Conservation (phyloP, 371 early-diverging fungal species). For the Saksenaea oblongispora region DNA sequence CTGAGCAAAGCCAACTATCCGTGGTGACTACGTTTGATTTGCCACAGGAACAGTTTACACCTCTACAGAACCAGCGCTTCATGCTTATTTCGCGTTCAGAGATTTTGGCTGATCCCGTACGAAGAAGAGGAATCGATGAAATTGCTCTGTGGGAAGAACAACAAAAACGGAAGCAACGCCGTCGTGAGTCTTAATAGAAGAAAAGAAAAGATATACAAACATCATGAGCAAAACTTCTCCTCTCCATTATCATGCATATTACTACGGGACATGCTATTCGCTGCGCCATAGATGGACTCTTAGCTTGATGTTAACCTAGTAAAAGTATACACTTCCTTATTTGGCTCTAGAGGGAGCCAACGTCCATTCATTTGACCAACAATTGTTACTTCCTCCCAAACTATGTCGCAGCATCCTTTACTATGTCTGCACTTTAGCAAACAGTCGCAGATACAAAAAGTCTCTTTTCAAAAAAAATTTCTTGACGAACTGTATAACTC, state of each 20-base stretch:
- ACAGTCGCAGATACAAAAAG: too few species aligned
- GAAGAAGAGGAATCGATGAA: slow-evolving; percentile 47
- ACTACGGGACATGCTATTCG: background rate
- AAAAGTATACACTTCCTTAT: too few species aligned
- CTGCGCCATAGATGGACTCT: too few species aligned
- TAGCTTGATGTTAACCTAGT: too few species aligned
- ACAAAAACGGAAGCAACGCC: slow-evolving; percentile 14
- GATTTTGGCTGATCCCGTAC: slow-evolving; percentile 37
- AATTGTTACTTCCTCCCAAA: too few species aligned
- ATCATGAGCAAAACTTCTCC: background rate
- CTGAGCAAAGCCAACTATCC: background rate
- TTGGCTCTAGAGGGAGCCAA: too few species aligned
- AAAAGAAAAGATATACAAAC: background rate
- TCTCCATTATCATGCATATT: background rate
- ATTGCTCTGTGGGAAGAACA: slow-evolving; percentile 41
- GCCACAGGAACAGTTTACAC: background rate
- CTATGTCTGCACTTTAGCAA: too few species aligned
- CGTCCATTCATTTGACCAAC: too few species aligned
- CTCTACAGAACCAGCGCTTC: slow-evolving; percentile 9
- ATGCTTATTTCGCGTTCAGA: slow-evolving; percentile 38
- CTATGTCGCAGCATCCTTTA: too few species aligned
- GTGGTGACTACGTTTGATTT: background rate
- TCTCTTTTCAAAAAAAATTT: too few species aligned
- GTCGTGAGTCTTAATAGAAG: background rate
- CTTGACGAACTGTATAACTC: too few species aligned